Conservation (phyloP, 306 rosid species). For the Malus asiatica region DNA sequence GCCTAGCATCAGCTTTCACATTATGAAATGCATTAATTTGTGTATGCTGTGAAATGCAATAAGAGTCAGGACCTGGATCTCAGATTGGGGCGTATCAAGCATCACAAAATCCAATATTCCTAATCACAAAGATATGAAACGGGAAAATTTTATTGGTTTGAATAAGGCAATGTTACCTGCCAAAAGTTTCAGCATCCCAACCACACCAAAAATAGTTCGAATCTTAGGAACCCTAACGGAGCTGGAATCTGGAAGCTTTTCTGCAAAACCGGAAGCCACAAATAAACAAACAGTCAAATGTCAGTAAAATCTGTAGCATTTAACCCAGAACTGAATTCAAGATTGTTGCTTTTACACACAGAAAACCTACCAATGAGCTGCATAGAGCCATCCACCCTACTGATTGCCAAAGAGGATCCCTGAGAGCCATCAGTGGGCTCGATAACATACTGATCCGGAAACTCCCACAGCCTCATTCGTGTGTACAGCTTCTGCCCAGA, state of each 20-base stretch:
- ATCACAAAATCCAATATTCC: neutral
- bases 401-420: constrained; percentile 66
- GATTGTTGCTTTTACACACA: neutral
- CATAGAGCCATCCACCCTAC: constrained; percentile 74
- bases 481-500: constrained; percentile 76
- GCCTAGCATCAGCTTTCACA: neutral
- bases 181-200: constrained; percentile 81
- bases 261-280: constrained; percentile 27
- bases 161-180: constrained; percentile 54
- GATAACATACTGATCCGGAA: constrained; percentile 75
- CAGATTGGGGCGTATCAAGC: neutral
- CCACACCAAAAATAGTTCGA: constrained; percentile 63
- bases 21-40: neutral
- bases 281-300: neutral
- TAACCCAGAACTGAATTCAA: neutral
- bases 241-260: constrained; percentile 67
- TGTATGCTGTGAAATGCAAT: neutral
- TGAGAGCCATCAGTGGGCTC: constrained; percentile 94
- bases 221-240: constrained; percentile 74
- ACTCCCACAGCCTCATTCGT: constrained; percentile 89
- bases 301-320: neutral
- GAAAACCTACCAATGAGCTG: constrained; percentile 59
- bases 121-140: neutral
- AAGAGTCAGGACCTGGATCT: neutral
- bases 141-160: neutral